phyloP scores from a whole-genome alignment of 257 asterid genomes.

The Solanum gracilifrons region DNA sequence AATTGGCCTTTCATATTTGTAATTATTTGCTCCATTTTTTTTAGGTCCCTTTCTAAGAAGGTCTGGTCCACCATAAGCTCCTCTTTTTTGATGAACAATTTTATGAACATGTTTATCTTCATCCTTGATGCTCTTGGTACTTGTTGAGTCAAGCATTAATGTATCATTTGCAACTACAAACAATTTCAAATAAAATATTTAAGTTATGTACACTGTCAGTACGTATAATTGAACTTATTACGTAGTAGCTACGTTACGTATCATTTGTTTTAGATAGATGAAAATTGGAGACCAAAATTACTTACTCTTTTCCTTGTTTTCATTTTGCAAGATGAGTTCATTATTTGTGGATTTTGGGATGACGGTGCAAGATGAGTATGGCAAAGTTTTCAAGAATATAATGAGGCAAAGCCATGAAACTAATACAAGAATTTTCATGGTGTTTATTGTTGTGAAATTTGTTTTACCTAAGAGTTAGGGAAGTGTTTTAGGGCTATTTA shows the following conservation, averaged over 20 bases:
- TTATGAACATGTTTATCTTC: background rate
- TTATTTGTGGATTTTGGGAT: background rate
- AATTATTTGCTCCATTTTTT: background rate
- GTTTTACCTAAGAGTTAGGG: background rate
- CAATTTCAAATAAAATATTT: background rate
- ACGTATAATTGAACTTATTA: background rate
- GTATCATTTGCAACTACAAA: background rate
- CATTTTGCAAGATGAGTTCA: background rate
- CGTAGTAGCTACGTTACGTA: background rate
- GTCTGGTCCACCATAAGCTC: background rate
- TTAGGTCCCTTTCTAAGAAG: background rate
- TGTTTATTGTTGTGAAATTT: background rate
- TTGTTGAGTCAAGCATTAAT: background rate
- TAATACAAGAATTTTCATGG: background rate
- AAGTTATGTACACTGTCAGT: background rate
- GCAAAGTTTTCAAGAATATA: background rate
- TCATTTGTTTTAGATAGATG: background rate
- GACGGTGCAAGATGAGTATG: background rate
- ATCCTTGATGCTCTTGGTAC: background rate
- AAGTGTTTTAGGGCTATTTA: background rate
- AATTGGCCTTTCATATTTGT: background rate
- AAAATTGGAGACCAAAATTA: background rate
- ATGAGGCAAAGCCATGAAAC: background rate
- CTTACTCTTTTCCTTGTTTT: background rate
- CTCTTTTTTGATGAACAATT: background rate